Evolutionary conservation across 192 early-diverging fungal genomes (phyloP), one percentile per base, ranked within the genome.

Genomic region (Obelidium mucronatum): DNA sequence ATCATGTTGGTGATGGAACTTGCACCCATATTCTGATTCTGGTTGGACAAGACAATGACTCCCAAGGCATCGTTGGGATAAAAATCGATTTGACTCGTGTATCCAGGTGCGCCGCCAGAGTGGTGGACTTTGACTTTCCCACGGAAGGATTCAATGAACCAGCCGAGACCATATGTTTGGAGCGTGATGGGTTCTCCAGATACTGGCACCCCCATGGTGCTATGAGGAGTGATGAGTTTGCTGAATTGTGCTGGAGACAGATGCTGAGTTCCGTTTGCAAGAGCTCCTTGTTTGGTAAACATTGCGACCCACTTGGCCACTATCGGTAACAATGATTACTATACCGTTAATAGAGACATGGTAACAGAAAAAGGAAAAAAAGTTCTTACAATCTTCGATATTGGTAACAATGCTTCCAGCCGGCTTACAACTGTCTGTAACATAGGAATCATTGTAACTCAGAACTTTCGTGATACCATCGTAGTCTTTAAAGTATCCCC

Each of bases 31-130:
- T 6, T 19, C 8, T 17, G 4, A 59, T 52, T 11, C 44, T 26
- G 19, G 44, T 74, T 74, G n/a, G 73, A 65, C 19, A 74, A 34
- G 42, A 75, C 73, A 63, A 64, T 64, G 35, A 75, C 35, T 30
- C 60, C 56, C 15, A 75, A 22, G 28, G 28, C 52, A 15, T 75
- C 60, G n/a, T 75, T 26, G 13, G 73, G 73, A 52, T 65, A 64
- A 5, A 61, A 65, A 15, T 33, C 28, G 2, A 75, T 19, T 34
- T 61, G 42, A n/a, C 60, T 33, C 5, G 61, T 33, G 61, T 63
- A 75, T 17, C 73, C 73, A 22, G 28, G 11, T 30, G 60, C 40
- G n/a, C n/a, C 19, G 40, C 73, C 73, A 15, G 24, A n/a, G 24
- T 75, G 73, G 26, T 39, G 17, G 35, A 75, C 44, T 33, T 34